These are phyloP conservation scores for Taphrina communis DNA, from an alignment of 1,139 yeast species.

Conservation along the genomic window DNA sequence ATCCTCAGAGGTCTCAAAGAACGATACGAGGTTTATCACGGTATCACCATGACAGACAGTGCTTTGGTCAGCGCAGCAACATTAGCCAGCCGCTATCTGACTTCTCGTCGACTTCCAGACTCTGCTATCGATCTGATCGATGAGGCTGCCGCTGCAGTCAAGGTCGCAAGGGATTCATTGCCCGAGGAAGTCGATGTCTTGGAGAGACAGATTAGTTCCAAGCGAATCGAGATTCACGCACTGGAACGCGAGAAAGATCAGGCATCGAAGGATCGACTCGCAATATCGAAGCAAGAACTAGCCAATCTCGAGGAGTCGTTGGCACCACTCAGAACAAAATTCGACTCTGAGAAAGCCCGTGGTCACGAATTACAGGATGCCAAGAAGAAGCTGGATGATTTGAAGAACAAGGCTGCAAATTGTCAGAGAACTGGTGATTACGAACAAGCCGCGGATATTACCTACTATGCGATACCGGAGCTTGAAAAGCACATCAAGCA, in stretches of 20 bases:
- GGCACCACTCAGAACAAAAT: conserved; percentile 83
- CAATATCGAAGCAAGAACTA: conserved; percentile 74
- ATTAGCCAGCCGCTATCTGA: conserved; percentile 89
- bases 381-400: conserved; percentile 87
- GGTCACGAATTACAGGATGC: conserved; percentile 88
- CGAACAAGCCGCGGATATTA: conserved; percentile 90
- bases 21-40: conserved; percentile 96
- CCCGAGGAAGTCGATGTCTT: conserved; percentile 94
- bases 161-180: conserved; percentile 96
- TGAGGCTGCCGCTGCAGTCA: conserved; percentile 96
- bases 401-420: conserved; percentile 89
- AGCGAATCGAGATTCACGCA: conserved; percentile 96
- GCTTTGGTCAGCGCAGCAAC: conserved; percentile 96
- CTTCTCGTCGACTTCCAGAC: conserved; percentile 95
- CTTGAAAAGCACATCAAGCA: conserved; percentile 74
- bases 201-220: conserved; percentile 87
- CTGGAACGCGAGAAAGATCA: conserved; percentile 75
- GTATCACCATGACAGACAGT: conserved; percentile 93
- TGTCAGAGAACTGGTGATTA: conserved; percentile 97
- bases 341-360: conserved; percentile 85
- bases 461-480: conserved; percentile 96
- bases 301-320: conserved; percentile 86
- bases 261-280: conserved; percentile 78
- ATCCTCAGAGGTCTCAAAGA: conserved; percentile 95
- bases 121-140: conserved; percentile 97